phyloP scores from a whole-genome alignment of 805 yeast genomes.

The Suhomyces vadensis region DNA sequence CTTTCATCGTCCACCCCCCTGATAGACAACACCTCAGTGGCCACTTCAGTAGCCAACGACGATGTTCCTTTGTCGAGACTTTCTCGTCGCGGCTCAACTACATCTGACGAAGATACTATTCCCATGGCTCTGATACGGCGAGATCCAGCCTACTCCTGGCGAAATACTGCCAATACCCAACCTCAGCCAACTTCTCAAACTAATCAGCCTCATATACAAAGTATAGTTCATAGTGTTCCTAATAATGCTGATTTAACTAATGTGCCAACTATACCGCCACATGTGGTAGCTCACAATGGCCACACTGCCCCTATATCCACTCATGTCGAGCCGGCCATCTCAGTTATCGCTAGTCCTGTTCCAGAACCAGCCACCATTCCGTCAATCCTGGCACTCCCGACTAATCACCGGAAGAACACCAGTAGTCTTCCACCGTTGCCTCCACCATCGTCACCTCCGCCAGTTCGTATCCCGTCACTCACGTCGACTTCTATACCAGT shows the following conservation, averaged over 20 bases:
- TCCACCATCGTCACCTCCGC: not conserved
- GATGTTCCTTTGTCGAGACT: not conserved
- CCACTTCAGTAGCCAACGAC: not conserved
- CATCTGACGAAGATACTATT: not conserved
- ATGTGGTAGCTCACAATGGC: too few species aligned
- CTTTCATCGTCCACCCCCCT: too few species aligned
- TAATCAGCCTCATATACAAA: too few species aligned
- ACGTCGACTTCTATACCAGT: not conserved
- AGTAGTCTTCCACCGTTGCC: not conserved
- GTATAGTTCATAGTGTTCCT: not conserved
- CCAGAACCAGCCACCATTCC: too few species aligned
- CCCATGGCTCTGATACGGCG: not conserved
- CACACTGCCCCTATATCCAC: too few species aligned
- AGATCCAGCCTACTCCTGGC: not conserved
- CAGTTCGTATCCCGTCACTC: not conserved
- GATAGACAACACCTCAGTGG: too few species aligned
- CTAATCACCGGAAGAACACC: too few species aligned
- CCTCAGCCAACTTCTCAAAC: not conserved
- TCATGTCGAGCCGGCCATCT: too few species aligned
- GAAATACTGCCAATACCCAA: not conserved
- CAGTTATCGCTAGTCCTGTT: too few species aligned
- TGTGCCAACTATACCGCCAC: too few species aligned
- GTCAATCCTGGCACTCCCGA: too few species aligned
- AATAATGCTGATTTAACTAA: not conserved
- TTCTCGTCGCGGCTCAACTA: not conserved